phyloP scores from a whole-genome alignment of 306 rosid genomes.

The Vicia sativa region DNA sequence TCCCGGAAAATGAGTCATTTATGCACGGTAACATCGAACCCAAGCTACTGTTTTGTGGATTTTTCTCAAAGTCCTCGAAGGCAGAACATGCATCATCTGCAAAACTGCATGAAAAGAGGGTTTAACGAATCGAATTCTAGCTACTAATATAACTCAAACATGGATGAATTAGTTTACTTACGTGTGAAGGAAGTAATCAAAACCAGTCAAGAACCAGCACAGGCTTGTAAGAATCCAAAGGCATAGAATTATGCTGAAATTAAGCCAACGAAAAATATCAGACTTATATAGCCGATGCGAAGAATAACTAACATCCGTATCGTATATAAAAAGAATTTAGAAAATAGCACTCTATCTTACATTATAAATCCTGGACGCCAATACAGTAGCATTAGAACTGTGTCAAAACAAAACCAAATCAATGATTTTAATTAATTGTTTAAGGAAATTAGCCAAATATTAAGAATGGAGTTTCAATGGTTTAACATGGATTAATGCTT shows the following conservation, averaged over 20 bases:
- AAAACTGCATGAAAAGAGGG: constrained; percentile 51
- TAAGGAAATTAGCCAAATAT: constrained; percentile 1
- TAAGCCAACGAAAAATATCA: constrained; percentile 35
- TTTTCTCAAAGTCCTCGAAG: constrained; percentile 51
- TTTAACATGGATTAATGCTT: constrained; percentile 2
- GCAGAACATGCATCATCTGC: constrained; percentile 69
- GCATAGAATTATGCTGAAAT: constrained; percentile 61
- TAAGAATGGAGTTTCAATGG: neutral
- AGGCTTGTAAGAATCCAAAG: constrained; percentile 70
- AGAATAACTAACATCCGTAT: no score
- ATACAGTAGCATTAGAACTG: constrained; percentile 58
- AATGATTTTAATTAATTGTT: neutral
- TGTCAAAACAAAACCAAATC: constrained; percentile 39
- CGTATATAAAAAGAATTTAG: neutral
- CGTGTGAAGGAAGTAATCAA: constrained; percentile 70
- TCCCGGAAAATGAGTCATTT: constrained; percentile 47
- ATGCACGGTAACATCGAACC: constrained; percentile 69
- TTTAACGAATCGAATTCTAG: neutral
- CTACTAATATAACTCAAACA: neutral
- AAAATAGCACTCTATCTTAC: constrained; percentile 43
- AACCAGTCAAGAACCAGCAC: constrained; percentile 67
- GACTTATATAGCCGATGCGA: no score
- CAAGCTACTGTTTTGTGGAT: constrained; percentile 59
- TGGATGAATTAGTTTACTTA: constrained; percentile 40
- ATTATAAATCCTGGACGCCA: constrained; percentile 75